Evolutionary conservation across 306 rosid species (phyloP).

Genomic region (barrel medic (Medicago truncatula)): DNA sequence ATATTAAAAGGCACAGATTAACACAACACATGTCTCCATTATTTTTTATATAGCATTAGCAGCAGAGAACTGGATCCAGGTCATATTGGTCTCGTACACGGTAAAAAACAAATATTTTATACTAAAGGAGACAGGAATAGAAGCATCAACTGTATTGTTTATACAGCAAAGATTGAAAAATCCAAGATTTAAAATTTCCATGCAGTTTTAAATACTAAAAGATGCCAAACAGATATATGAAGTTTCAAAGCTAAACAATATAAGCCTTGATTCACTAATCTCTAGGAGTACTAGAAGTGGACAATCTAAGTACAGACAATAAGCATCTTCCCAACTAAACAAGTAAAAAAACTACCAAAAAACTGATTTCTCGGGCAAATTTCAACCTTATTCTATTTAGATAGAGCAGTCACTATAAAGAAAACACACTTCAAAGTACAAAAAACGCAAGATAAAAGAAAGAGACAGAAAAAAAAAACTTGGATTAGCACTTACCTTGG

Average conservation of each 20-base stretch:
- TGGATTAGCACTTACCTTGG: slow-evolving; percentile 62
- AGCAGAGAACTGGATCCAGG: slow-evolving; percentile 74
- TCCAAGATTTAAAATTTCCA: slow-evolving; percentile 49
- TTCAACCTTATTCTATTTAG: slow-evolving; percentile 36
- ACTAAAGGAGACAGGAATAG: slow-evolving; percentile 56
- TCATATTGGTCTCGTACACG: slow-evolving; percentile 56
- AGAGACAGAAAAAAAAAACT: not conserved
- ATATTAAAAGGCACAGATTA: slow-evolving; percentile 51
- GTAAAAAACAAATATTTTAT: slow-evolving; percentile 44
- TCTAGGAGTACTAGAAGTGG: slow-evolving; percentile 47
- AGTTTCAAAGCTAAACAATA: slow-evolving; percentile 43
- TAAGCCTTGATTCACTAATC: slow-evolving; percentile 60
- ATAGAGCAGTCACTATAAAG: not conserved
- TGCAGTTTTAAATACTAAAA: slow-evolving; percentile 42
- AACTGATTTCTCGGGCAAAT: not conserved
- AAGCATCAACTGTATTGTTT: slow-evolving; percentile 64
- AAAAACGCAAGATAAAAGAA: not conserved
- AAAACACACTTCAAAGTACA: not conserved
- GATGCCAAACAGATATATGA: slow-evolving; percentile 37
- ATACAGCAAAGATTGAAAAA: slow-evolving; percentile 52
- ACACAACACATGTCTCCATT: slow-evolving; percentile 47
- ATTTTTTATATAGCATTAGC: slow-evolving; percentile 30
- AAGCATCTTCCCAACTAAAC: slow-evolving; percentile 56
- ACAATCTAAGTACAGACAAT: no score
- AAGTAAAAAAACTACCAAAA: slow-evolving; percentile 45